These are phyloP conservation scores for Castanopsis chinensis DNA, from an alignment of 306 rosid genomes.

Conservation along the genomic window DNA sequence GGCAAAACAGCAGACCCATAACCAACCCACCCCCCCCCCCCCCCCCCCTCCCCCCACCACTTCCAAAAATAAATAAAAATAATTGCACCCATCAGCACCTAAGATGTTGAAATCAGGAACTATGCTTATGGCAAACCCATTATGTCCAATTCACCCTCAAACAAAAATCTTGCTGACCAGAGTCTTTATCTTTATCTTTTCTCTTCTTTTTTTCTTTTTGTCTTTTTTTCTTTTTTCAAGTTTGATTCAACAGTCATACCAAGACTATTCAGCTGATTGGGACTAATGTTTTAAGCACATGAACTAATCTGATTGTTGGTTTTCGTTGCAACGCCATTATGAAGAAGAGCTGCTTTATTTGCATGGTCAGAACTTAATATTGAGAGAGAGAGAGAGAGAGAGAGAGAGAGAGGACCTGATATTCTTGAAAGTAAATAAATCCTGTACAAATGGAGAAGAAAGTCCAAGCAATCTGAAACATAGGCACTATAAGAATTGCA, in stretches of 20 bases:
- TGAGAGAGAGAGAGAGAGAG: neutral
- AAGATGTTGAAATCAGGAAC: neutral
- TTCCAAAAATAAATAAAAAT: no score
- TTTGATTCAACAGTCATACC: neutral
- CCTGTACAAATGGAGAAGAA: slow-evolving; percentile 97
- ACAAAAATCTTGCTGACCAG: neutral
- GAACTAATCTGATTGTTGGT: neutral
- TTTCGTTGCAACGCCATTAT: neutral
- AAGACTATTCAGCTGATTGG: neutral
- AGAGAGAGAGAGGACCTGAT: slow-evolving; percentile 62
- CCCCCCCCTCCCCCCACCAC: no score
- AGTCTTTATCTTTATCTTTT: neutral
- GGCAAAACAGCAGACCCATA: neutral
- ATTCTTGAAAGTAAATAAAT: slow-evolving; percentile 92
- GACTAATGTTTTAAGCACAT: neutral
- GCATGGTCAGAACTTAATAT: neutral
- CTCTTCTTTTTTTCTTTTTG: neutral
- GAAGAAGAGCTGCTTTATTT: neutral
- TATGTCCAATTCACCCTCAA: neutral
- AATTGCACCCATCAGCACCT: neutral
- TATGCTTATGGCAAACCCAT: neutral
- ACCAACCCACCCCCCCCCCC: neutral
- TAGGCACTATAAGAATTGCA: slow-evolving; percentile 98
- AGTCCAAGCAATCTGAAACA: slow-evolving; percentile 99
- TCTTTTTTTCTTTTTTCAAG: no score